Percentiles rank a stretch among this genome's conserved stretches.
Conservation (phyloP, 345 rosid species). For the Euphorbia peplus region DNA sequence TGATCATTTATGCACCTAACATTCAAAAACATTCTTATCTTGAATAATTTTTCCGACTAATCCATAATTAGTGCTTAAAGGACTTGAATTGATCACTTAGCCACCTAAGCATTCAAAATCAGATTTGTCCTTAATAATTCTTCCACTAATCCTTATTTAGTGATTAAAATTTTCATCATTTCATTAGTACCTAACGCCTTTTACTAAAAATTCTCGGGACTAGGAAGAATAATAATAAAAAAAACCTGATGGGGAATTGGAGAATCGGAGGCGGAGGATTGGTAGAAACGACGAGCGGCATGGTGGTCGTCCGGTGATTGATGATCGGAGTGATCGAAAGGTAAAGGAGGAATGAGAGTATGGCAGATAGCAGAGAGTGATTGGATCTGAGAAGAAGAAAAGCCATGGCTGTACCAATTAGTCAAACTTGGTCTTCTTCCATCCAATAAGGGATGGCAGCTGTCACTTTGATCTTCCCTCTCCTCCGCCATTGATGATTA, state of each 20-base stretch:
- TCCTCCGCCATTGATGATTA: slow-evolving; percentile 3
- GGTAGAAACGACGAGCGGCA: slow-evolving; percentile 35
- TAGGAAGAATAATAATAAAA: background rate
- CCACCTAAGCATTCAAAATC: too few species aligned
- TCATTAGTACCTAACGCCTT: too few species aligned
- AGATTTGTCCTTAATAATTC: too few species aligned
- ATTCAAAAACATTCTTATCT: too few species aligned
- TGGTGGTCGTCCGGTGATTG: slow-evolving; percentile 26
- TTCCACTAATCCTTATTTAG: too few species aligned
- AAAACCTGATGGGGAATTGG: slow-evolving; percentile 65
- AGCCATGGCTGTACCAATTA: slow-evolving; percentile 56
- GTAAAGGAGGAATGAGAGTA: slow-evolving; percentile 59
- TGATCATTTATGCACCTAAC: too few species aligned
- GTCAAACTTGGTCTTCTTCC: slow-evolving; percentile 19
- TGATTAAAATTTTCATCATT: too few species aligned
- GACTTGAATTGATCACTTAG: too few species aligned
- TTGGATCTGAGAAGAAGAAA: slow-evolving; percentile 59
- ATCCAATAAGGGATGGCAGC: slow-evolving; percentile 53
- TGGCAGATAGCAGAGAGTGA: slow-evolving; percentile 56
- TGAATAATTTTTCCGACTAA: too few species aligned
- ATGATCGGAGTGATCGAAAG: slow-evolving; percentile 15
- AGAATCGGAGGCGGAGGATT: slow-evolving; percentile 53
- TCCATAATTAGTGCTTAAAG: too few species aligned
- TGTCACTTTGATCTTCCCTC: slow-evolving; percentile 28
- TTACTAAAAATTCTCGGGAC: too few species aligned